Conservation (phyloP, 1,284 basidiomycete species). For the Marasmius fiardii region DNA sequence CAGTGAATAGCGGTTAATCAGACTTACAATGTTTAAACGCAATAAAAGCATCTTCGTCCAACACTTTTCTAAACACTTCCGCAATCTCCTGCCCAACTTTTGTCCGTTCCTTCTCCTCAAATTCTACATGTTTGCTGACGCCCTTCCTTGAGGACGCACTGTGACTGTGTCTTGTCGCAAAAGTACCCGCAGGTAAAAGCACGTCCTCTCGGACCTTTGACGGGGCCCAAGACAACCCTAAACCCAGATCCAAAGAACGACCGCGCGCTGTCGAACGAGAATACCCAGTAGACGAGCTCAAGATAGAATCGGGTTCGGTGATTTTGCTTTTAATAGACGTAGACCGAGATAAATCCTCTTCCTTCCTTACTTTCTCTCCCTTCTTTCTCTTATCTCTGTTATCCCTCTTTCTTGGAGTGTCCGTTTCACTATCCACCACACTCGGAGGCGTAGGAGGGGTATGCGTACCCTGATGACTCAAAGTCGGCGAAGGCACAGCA, state of each 20-base stretch:
- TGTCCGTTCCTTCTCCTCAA: conserved; percentile 22
- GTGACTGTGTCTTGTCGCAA: conserved; percentile 29
- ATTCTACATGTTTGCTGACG: conserved; percentile 1
- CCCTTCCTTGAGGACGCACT: conserved; percentile 24
- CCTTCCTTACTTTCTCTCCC: not conserved
- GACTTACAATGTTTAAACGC: conserved; percentile 68
- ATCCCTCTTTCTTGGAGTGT: not conserved
- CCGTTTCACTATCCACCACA: not conserved
- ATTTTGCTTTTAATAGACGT: conserved; percentile 1
- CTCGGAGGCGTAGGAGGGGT: not conserved
- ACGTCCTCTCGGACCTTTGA: conserved; percentile 60
- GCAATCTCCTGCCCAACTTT: conserved; percentile 56
- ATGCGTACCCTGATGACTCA: conserved; percentile 15
- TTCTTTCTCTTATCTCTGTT: conserved; percentile 1
- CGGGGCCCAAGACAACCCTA: conserved; percentile 65
- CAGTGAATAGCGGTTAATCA: conserved; percentile 6
- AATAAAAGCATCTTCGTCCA: conserved; percentile 60
- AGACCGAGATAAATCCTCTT: conserved; percentile 1
- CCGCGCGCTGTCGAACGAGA: conserved; percentile 46
- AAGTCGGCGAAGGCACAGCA: conserved; percentile 39
- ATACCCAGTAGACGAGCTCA: not conserved
- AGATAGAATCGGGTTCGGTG: not conserved
- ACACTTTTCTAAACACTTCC: conserved; percentile 54
- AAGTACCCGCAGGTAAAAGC: conserved; percentile 40
- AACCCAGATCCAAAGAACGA: conserved; percentile 62